Conservation (phyloP, 768 basidiomycete species). For the Astraeus odoratus region DNA sequence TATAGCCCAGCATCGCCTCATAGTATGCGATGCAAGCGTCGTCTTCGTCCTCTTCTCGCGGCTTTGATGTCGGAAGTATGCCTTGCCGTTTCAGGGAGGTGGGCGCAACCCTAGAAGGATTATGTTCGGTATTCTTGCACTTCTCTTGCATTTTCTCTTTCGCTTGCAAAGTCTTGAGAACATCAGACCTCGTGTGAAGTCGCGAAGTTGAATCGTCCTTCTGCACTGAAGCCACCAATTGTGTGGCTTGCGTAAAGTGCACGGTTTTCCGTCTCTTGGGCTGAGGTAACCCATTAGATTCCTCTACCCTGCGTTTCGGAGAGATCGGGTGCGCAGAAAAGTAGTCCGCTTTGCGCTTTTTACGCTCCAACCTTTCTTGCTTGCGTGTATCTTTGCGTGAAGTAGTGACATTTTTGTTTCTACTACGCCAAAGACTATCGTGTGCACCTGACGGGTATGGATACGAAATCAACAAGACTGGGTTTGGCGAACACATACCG, state of each 20-base stretch:
- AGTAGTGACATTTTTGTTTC: constrained; percentile 9
- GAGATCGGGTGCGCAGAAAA: constrained; percentile 32
- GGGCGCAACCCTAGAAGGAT: constrained; percentile 18
- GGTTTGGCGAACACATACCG: constrained; percentile 8
- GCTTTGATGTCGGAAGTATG: constrained; percentile 16
- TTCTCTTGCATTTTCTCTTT: constrained; percentile 8
- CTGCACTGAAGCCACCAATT: neutral
- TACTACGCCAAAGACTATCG: constrained; percentile 6
- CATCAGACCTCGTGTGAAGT: neutral
- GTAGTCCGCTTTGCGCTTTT: constrained; percentile 56
- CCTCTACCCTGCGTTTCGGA: constrained; percentile 36
- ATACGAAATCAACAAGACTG: neutral
- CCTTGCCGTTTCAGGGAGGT: constrained; percentile 9
- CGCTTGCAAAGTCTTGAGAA: neutral
- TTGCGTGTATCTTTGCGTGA: constrained; percentile 62
- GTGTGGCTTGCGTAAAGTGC: constrained; percentile 8
- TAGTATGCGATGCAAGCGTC: constrained; percentile 82
- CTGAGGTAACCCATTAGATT: constrained; percentile 42
- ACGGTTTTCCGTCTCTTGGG: constrained; percentile 39
- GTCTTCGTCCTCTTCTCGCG: constrained; percentile 54
- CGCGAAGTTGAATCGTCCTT: neutral
- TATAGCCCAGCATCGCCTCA: constrained; percentile 67
- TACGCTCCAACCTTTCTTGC: constrained; percentile 49
- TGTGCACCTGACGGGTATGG: neutral
- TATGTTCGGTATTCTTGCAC: constrained; percentile 23